Evolutionary conservation across 129 eudicot species (phyloP).

Genomic region (Flaveria robusta): DNA sequence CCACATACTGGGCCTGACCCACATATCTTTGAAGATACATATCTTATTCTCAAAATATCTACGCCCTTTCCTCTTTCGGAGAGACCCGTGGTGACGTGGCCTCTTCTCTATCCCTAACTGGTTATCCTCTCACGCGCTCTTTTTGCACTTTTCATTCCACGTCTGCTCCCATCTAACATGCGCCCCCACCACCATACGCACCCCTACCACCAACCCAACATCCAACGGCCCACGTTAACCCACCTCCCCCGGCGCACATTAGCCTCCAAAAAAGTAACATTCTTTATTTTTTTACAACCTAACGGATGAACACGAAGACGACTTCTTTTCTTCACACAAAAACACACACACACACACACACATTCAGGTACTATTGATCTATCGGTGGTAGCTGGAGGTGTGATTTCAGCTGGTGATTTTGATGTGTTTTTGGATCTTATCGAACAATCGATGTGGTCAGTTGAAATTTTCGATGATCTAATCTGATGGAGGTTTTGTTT

Average conservation of each 20-base stretch:
- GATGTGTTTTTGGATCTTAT: conserved; percentile 15
- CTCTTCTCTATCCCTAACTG: conserved; percentile 32
- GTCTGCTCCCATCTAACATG: conserved; percentile 34
- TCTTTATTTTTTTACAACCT: too few relatives aligned
- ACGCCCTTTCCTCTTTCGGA: conserved; percentile 32
- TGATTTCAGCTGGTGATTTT: conserved; percentile 7
- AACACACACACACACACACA: not conserved
- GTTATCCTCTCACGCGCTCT: conserved; percentile 35
- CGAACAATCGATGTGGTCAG: not conserved
- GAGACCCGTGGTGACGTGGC: conserved; percentile 40
- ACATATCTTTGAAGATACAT: conserved; percentile 27
- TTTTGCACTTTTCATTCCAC: conserved; percentile 47
- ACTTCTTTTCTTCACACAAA: conserved; percentile 21
- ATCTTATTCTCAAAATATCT: conserved; percentile 43
- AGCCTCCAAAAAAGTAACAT: not conserved
- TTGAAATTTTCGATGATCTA: conserved; percentile 21
- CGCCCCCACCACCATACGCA: not conserved
- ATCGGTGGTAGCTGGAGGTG: conserved; percentile 6
- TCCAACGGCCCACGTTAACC: conserved; percentile 31
- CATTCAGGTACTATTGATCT: conserved; percentile 2
- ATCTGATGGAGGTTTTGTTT: not conserved
- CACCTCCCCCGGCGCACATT: conserved; percentile 26
- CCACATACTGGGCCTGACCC: conserved; percentile 26
- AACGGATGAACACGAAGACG: conserved; percentile 20
- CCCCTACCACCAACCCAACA: conserved; percentile 22